Evolutionary conservation across 1,284 basidiomycete genomes (phyloP), one percentile per base, ranked within the genome.

Genomic region (Trichosporon faecale): DNA sequence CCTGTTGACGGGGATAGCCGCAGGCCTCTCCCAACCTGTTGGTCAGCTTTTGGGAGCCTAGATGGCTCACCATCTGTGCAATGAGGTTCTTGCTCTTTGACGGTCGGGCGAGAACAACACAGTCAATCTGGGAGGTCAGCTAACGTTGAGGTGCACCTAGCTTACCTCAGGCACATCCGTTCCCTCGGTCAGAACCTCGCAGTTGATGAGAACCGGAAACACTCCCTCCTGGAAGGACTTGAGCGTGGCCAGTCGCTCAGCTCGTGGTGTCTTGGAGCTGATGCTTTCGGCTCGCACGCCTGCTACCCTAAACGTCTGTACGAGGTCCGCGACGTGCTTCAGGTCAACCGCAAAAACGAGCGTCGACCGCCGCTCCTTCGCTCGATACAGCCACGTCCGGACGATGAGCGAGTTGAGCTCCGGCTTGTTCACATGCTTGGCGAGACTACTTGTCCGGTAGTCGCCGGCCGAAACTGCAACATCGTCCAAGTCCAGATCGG

Each of bases 201-300:
- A 98, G 79, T 98, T 98, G 66, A 98, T 84, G 40, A 99, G 85
- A 0, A 99, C 93, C 3, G 95, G 93, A 76, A 90, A 98, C 67
- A 87, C 81, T 7, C 91, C 91, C 1, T 84, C 83, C 71, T 86
- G 89, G 82, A 98, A 99, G 0, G 86, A 86, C 1, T 85, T 80
- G 1, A 98, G 83, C 1, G 94, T 84, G 3, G 86, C 85, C 72
- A 87, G 88, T 6, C 95, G 88, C 74, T 93, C 89, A 3, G 76
- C 74, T 1, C 85, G 78, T n/a, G 89, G 88, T 0, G 93, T 95
- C 23, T 86, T 86, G 7, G 91, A 87, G 73, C 91, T 90, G 4
- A 98, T 77, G 71, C 91, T 92, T 67, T 93, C 88, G 6, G 96
- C 95, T 77, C 98, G 95, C 61, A 98, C 84, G 0, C 94, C 95